Conservation (phyloP, 1,139 yeast species). For the Geotrichum cucujoidarum region DNA sequence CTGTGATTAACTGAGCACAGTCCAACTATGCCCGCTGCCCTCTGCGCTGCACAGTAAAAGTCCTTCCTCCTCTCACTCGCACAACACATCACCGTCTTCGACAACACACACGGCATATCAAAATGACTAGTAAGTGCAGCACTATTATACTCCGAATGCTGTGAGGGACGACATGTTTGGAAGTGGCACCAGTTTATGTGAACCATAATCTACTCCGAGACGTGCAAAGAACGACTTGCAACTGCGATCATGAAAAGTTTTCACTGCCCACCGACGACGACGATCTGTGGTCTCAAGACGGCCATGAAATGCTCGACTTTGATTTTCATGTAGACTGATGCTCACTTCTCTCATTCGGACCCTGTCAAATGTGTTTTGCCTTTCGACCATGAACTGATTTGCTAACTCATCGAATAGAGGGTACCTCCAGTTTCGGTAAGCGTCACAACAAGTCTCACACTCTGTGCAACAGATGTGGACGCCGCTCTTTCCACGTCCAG, state of each 20-base stretch:
- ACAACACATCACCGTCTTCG: constrained; percentile 9
- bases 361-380: too few relatives aligned
- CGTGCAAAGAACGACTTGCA: too few relatives aligned
- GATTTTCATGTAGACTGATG: not conserved
- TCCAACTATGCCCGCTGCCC: constrained; percentile 1
- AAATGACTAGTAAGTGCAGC: constrained; percentile 23
- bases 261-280: not conserved
- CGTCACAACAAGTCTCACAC: constrained; percentile 99
- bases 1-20: not conserved
- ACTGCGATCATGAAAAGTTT: not conserved
- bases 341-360: not conserved
- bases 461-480: constrained; percentile 98
- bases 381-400: too few relatives aligned
- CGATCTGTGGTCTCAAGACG: too few relatives aligned
- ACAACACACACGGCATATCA: constrained; percentile 19
- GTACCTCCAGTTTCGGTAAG: constrained; percentile 99
- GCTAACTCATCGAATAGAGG: constrained; percentile 63
- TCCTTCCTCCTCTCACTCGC: constrained; percentile 4
- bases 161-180: too few relatives aligned
- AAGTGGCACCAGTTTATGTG: too few relatives aligned
- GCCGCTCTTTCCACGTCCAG: constrained; percentile 98
- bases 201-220: too few relatives aligned
- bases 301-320: not conserved
- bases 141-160: too few relatives aligned
- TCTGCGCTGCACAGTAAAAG: not conserved